These are phyloP conservation scores for Backusella psychrophila DNA, from an alignment of 192 early-diverging fungal genomes.

Conservation along the genomic window DNA sequence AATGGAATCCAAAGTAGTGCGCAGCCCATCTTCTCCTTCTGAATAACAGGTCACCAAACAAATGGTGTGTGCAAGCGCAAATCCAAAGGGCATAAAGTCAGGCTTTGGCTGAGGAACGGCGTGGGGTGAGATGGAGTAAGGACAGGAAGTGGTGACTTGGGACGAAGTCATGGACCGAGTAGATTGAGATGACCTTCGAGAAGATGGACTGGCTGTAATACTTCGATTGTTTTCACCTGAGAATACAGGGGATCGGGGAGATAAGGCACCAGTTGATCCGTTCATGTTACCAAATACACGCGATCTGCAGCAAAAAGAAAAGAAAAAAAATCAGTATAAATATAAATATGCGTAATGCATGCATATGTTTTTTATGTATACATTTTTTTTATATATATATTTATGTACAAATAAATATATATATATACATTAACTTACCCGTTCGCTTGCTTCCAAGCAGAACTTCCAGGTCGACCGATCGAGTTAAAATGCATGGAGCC, in stretches of 20 bases:
- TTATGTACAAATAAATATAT: background rate
- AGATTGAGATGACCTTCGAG: conserved; percentile 20
- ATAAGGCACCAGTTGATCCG: background rate
- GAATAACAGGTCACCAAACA: conserved; percentile 79
- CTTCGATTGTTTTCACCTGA: conserved; percentile 6
- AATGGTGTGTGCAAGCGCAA: conserved; percentile 60
- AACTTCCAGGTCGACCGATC: conserved; percentile 17
- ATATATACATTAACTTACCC: conserved; percentile 4
- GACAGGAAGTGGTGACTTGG: conserved; percentile 9
- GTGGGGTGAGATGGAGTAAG: conserved; percentile 36
- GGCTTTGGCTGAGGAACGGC: conserved; percentile 37
- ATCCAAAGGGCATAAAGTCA: conserved; percentile 53
- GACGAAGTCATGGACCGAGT: conserved; percentile 8
- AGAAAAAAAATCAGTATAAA: background rate
- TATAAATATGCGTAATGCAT: background rate
- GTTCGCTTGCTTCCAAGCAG: conserved; percentile 24
- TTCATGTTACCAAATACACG: background rate
- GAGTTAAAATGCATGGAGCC: conserved; percentile 27
- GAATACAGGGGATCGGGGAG: background rate
- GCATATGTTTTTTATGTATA: background rate
- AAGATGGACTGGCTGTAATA: conserved; percentile 7
- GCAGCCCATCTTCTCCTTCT: conserved; percentile 66
- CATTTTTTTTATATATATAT: background rate
- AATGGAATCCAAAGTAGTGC: conserved; percentile 77
- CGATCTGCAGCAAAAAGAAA: conserved; percentile 9